These are phyloP conservation scores for Paecilomyces fulvus DNA, from an alignment of 2,329 filamentous ascomycete species.

Conservation along the genomic window DNA sequence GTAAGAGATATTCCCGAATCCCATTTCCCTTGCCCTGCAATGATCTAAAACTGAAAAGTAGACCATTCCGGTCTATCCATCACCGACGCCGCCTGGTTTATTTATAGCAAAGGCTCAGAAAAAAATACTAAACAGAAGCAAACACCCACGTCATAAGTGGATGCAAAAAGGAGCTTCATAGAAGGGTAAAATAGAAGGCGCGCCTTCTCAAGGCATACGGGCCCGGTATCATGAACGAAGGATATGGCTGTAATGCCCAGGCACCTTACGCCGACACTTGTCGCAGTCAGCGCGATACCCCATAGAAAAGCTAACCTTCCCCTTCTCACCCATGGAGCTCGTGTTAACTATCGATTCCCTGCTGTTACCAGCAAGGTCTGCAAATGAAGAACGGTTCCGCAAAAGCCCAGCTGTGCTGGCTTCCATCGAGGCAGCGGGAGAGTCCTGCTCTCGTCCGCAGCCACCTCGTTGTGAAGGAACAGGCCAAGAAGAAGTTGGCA, in stretches of 20 bases:
- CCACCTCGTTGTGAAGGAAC: not conserved
- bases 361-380: constrained; percentile 3
- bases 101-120: not conserved
- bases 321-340: constrained; percentile 6
- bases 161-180: not conserved
- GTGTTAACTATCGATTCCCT: constrained; percentile 2
- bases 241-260: constrained; percentile 75
- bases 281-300: constrained; percentile 71
- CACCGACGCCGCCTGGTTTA: not conserved
- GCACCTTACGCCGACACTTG: constrained; percentile 65
- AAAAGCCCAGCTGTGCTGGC: not conserved
- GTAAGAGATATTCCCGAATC: not conserved
- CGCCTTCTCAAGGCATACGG: not conserved
- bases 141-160: not conserved
- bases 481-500: not conserved
- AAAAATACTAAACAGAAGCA: not conserved
- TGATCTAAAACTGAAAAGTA: not conserved
- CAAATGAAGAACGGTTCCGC: not conserved
- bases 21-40: not conserved
- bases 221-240: constrained; percentile 33
- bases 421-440: not conserved
- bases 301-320: constrained; percentile 65
- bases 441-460: not conserved
- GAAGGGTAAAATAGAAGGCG: not conserved
- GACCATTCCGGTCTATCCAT: not conserved